These are phyloP conservation scores for Fusarium dlaminii DNA, from an alignment of 2,329 filamentous ascomycete genomes.

Conservation along the genomic window DNA sequence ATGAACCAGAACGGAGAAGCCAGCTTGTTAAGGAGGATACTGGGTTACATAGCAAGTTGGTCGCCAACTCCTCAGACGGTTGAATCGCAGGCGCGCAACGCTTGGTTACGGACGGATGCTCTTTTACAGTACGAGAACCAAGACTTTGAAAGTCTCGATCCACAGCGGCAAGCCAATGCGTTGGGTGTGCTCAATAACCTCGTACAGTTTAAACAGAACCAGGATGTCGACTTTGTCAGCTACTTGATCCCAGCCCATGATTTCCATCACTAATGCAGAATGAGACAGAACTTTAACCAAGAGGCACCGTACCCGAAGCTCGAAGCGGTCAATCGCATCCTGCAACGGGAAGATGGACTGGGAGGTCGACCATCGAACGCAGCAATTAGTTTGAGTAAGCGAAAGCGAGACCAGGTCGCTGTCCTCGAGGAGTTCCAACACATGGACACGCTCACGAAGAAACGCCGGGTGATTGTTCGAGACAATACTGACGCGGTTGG, in stretches of 20 bases:
- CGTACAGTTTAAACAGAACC: neutral
- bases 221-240: neutral
- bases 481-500: neutral
- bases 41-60: neutral
- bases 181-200: neutral
- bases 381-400: neutral
- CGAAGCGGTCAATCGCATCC: neutral
- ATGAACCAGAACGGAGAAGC: neutral
- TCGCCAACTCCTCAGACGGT: neutral
- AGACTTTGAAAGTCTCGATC: neutral
- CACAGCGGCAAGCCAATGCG: neutral
- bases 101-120: neutral
- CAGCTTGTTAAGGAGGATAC: neutral
- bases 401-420: neutral
- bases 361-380: neutral
- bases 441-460: neutral
- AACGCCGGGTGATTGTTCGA: neutral
- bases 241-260: neutral
- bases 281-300: neutral
- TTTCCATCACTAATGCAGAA: neutral
- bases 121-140: neutral
- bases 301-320: neutral
- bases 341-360: neutral
- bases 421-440: neutral
- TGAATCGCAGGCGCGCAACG: neutral